Conservation (phyloP, 495 filamentous ascomycete species). For the Daldinia grandis region DNA sequence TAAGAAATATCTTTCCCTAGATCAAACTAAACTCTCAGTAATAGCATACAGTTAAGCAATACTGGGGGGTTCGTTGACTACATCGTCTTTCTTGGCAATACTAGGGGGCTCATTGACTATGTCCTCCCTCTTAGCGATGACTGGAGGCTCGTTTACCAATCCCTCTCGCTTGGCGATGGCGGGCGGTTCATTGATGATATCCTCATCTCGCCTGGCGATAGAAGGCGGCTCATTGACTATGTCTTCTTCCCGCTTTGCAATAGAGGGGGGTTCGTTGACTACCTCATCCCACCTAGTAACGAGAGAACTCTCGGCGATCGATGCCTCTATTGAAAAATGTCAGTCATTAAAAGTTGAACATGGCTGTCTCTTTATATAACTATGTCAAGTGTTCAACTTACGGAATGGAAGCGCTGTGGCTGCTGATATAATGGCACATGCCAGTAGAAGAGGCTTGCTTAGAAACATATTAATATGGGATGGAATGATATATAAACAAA, state of each 20-base stretch:
- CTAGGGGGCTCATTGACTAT: not conserved
- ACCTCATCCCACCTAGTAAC: not conserved
- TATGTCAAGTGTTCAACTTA: not conserved
- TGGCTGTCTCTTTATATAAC: not conserved
- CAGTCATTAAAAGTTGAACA: not conserved
- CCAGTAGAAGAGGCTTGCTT: not conserved
- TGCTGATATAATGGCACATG: not conserved
- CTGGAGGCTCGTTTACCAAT: not conserved
- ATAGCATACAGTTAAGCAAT: not conserved
- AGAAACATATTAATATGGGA: not conserved
- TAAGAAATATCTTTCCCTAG: not conserved
- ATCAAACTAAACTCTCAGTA: not conserved
- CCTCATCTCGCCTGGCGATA: not conserved
- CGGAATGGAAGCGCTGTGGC: not conserved
- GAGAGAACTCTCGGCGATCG: too few relatives aligned
- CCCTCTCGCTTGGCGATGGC: not conserved
- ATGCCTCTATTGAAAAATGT: not conserved
- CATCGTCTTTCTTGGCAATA: not conserved
- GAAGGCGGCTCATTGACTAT: not conserved
- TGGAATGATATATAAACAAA: not conserved
- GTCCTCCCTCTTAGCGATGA: not conserved
- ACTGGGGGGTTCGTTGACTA: not conserved
- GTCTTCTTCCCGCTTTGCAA: not conserved
- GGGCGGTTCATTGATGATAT: not conserved
- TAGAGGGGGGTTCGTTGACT: not conserved